Evolutionary conservation across 345 rosid species (phyloP).

Genomic region (Hevea brasiliensis): DNA sequence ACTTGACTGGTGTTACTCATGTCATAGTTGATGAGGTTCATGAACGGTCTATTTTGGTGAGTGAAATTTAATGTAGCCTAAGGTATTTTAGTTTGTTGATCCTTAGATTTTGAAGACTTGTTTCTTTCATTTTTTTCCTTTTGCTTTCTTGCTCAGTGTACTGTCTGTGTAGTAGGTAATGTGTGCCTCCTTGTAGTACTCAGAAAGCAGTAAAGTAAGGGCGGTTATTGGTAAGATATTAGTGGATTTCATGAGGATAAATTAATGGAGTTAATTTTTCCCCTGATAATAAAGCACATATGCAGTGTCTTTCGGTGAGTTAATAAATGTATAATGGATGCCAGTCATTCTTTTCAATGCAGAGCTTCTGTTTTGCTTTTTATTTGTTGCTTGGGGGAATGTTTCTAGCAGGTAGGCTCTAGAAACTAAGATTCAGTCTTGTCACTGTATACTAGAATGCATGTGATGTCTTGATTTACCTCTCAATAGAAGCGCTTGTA

Average conservation of each 20-base stretch:
- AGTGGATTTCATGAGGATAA: not conserved
- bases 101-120: not conserved
- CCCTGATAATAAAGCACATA: not conserved
- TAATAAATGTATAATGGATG: not conserved
- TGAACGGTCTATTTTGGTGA: constrained; percentile 88
- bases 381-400: not conserved
- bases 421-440: not conserved
- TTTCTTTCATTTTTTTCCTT: constrained; percentile 9
- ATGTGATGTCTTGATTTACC: not conserved
- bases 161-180: not conserved
- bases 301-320: not conserved
- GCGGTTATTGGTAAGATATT: constrained; percentile 2
- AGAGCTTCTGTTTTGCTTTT: not conserved
- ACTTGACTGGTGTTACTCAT: constrained; percentile 71
- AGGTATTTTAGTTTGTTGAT: not conserved
- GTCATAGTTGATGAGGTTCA: constrained; percentile 96
- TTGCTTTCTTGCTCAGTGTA: not conserved
- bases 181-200: not conserved
- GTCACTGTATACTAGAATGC: not conserved
- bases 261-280: not conserved
- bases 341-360: no score
- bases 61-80: constrained; percentile 24
- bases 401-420: not conserved
- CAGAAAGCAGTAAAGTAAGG: constrained; percentile 8
- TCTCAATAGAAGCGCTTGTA: not conserved